phyloP scores from a whole-genome alignment of 768 basidiomycete genomes.

The Daedalea quercina region DNA sequence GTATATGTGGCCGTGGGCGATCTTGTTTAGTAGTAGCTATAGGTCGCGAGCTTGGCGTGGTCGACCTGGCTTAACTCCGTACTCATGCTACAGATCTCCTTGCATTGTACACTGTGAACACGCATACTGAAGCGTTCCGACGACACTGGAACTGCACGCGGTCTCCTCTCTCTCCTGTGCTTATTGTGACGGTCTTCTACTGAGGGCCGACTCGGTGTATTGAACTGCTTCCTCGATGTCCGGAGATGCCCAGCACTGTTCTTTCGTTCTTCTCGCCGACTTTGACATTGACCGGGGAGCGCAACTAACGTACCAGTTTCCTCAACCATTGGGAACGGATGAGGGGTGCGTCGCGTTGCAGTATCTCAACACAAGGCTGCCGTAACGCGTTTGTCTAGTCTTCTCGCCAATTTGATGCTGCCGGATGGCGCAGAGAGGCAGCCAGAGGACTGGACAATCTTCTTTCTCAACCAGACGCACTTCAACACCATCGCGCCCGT shows the following conservation, averaged over 20 bases:
- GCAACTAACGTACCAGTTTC: constrained; percentile 92
- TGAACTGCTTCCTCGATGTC: constrained; percentile 32
- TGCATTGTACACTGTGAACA: no score
- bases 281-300: constrained; percentile 97
- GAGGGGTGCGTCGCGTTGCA: constrained; percentile 60
- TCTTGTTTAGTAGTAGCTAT: no score
- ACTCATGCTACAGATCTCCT: no score
- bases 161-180: no score
- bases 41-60: no score
- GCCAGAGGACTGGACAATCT: constrained; percentile 95
- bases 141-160: no score
- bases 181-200: no score
- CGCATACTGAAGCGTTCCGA: no score
- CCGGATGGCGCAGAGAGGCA: constrained; percentile 97
- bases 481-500: constrained; percentile 84
- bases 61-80: no score
- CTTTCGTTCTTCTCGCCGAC: constrained; percentile 95
- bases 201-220: not conserved
- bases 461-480: constrained; percentile 93
- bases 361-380: constrained; percentile 4
- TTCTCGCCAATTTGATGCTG: constrained; percentile 95
- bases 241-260: constrained; percentile 69
- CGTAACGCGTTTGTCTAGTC: constrained; percentile 34
- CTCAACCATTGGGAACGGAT: constrained; percentile 89
- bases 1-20: no score